Evolutionary conservation across 495 filamentous ascomycete genomes (phyloP), one percentile per base, ranked within the genome.

Genomic region (Lepidopterella palustris): DNA sequence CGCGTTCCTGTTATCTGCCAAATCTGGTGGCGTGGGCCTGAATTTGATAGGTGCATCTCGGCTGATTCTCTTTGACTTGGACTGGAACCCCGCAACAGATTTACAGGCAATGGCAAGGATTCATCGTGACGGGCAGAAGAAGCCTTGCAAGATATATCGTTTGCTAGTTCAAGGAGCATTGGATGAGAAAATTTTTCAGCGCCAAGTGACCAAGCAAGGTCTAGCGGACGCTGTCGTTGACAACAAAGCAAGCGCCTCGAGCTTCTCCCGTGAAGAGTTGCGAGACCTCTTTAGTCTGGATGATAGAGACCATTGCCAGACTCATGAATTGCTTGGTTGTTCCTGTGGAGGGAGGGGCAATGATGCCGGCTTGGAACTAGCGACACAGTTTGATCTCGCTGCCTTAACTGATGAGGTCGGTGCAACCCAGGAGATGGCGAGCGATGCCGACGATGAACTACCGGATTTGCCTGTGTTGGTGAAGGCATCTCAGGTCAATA

Each of bases 51-150:
- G 88, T 21, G 88, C 88, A 3, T 87, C 84, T 21, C 78, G 88
- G 10, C 80, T 92, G 0, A 76, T 91, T 6, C 80, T 92, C 2
- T 91, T 90, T 66, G 88, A 92, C 63, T 80, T 88, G 5, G 88
- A 91, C 71, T 92, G 88, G 88, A 92, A 92, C 64, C 88, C 88
- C 1, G 84, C 85, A 6, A 90, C 86, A 2, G 88, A 92, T 64
- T 74, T 86, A 20, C 88, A 92, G 68, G 88, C 88, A n/a, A 91
- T 92, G 88, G 88, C 88, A 1, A 81, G 88, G 3, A 87, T 92
- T 49, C 87, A 91, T 68, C 79, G 88, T 27, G 87, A 90, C 62
- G 88, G 88, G 15, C 88, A 92, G 67, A 88, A 84, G 68, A 73
- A 75, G 2, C 80, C 79, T 6, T 88, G 87, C 63, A 80, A 80